Conservation (phyloP, 2,329 filamentous ascomycete species). For the Helicocarpus griseus region DNA sequence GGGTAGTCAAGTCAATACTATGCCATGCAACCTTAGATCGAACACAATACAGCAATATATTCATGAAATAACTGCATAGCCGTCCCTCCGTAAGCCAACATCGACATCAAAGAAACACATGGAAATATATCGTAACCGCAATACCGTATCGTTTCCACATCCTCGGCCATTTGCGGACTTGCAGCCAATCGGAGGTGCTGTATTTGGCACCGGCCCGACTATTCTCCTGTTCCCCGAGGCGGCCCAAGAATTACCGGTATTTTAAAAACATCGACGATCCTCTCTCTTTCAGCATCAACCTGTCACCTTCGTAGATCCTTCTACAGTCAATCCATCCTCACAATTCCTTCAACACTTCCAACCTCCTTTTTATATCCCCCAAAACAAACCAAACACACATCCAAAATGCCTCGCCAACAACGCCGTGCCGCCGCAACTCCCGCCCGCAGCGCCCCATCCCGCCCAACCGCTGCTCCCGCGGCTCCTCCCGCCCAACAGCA, state of each 20-base stretch:
- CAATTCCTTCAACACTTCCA: neutral
- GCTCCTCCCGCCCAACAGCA: slow-evolving; percentile 51
- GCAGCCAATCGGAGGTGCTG: slow-evolving; percentile 6
- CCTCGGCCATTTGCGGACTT: neutral
- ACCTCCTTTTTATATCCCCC: neutral
- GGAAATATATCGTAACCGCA: neutral
- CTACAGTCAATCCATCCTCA: neutral
- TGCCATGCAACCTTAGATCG: neutral
- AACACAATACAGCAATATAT: too few relatives aligned
- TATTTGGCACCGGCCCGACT: slow-evolving; percentile 6
- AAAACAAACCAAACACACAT: slow-evolving; percentile 6
- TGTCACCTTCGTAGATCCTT: neutral
- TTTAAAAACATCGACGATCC: slow-evolving; percentile 1
- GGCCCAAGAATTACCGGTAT: slow-evolving; percentile 3
- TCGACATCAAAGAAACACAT: neutral
- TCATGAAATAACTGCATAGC: too few relatives aligned
- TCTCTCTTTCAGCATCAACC: neutral
- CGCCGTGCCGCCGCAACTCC: slow-evolving; percentile 52
- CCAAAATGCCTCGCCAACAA: slow-evolving; percentile 69
- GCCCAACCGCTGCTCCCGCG: slow-evolving; percentile 54
- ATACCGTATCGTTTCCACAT: neutral
- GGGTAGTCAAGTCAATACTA: too few relatives aligned
- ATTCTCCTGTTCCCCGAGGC: neutral
- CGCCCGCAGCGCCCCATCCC: slow-evolving; percentile 50
- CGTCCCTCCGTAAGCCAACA: neutral